phyloP scores from a whole-genome alignment of 768 basidiomycete species.

The Rhodotorula graminis region DNA sequence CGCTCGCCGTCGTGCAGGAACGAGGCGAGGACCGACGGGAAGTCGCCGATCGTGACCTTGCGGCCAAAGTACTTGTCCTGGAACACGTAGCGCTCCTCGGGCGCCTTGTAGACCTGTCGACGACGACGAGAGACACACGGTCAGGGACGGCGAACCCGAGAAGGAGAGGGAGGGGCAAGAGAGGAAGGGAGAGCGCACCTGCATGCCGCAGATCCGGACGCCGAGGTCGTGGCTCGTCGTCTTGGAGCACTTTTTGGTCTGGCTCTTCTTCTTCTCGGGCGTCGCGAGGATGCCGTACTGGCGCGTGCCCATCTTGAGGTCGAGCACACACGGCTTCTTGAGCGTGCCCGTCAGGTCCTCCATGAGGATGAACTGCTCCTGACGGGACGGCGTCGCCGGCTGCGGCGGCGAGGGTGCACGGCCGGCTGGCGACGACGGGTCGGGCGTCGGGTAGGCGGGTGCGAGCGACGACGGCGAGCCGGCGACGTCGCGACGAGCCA shows the following conservation, averaged over 20 bases:
- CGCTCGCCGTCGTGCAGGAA: slow-evolving; percentile 81
- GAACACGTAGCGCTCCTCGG: slow-evolving; percentile 73
- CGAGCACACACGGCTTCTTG: slow-evolving; percentile 88
- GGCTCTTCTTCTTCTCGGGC: slow-evolving; percentile 88
- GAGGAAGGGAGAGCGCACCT: slow-evolving; percentile 59
- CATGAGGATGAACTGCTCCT: slow-evolving; percentile 98
- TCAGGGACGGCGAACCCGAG: background rate
- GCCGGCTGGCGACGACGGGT: background rate
- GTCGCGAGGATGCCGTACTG: slow-evolving; percentile 97
- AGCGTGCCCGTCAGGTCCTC: slow-evolving; percentile 92
- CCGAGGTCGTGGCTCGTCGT: slow-evolving; percentile 89
- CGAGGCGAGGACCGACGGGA: slow-evolving; percentile 69
- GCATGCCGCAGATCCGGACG: slow-evolving; percentile 95
- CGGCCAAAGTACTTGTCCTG: slow-evolving; percentile 97
- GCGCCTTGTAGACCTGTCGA: slow-evolving; percentile 82
- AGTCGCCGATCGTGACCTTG: slow-evolving; percentile 78
- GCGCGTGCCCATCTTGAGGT: slow-evolving; percentile 99
- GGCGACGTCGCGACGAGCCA: background rate
- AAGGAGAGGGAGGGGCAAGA: too few species aligned
- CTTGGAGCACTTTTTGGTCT: slow-evolving; percentile 94
- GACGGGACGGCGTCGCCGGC: slow-evolving; percentile 55
- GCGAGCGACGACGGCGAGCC: background rate
- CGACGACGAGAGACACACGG: background rate
- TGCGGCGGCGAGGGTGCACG: slow-evolving; percentile 1
- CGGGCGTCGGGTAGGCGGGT: background rate